Evolutionary conservation across 805 yeast genomes (phyloP).

Genomic region (Torulaspora delbrueckii): DNA sequence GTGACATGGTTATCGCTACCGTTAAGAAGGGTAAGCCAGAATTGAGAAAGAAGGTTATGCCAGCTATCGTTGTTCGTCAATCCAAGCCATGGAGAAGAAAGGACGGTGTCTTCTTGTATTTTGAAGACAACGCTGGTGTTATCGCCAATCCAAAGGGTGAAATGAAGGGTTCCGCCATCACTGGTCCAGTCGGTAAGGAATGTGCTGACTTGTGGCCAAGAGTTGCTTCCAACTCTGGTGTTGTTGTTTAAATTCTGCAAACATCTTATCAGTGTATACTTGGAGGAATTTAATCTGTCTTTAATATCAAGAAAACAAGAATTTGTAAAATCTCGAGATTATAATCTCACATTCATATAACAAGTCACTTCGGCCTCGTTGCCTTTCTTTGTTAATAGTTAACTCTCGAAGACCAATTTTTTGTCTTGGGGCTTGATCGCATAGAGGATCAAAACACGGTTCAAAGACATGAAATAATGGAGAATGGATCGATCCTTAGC

Average conservation of each 20-base stretch:
- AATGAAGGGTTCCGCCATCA: conserved; percentile 99
- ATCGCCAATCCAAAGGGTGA: conserved; percentile 99
- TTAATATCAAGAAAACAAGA: conserved; percentile 10
- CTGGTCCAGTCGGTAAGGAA: conserved; percentile 99
- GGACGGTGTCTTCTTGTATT: conserved; percentile 99
- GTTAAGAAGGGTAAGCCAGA: conserved; percentile 99
- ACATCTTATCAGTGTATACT: conserved; percentile 14
- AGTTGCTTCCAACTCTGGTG: conserved; percentile 99
- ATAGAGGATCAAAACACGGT: not conserved
- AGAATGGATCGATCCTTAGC: conserved; percentile 9
- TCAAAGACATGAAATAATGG: conserved; percentile 11
- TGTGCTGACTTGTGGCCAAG: conserved; percentile 99
- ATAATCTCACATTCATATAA: not conserved
- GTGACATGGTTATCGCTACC: conserved; percentile 99
- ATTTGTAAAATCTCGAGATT: conserved; percentile 1
- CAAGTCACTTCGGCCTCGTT: not conserved
- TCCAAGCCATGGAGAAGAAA: conserved; percentile 99
- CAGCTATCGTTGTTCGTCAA: conserved; percentile 99
- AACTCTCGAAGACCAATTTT: too few relatives aligned
- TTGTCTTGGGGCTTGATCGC: too few relatives aligned
- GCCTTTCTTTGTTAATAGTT: not conserved
- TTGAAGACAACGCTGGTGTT: conserved; percentile 99
- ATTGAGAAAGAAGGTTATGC: conserved; percentile 99
- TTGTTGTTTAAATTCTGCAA: conserved; percentile 74
- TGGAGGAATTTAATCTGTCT: conserved; percentile 17